These are phyloP conservation scores for Thielaviopsis populi DNA, from an alignment of 2,329 filamentous ascomycete genomes.

Conservation along the genomic window DNA sequence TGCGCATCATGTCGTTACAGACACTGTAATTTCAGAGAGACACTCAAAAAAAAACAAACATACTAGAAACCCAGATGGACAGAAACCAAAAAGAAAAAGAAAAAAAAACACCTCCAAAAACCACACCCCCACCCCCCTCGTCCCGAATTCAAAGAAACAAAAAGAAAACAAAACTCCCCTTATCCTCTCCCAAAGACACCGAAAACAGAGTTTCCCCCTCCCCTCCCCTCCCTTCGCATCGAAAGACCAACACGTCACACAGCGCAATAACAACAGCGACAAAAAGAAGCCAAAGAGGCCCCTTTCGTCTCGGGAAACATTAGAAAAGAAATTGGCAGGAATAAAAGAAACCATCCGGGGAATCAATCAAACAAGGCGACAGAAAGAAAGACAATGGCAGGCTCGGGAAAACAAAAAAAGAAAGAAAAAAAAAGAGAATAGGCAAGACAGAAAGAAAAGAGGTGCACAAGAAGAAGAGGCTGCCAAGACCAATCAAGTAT, in stretches of 20 bases:
- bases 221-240: neutral
- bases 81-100: neutral
- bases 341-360: constrained; percentile 11
- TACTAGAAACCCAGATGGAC: neutral
- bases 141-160: constrained; percentile 6
- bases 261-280: neutral
- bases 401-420: constrained; percentile 18
- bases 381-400: constrained; percentile 1
- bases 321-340: neutral
- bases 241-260: neutral
- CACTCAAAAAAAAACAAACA: neutral
- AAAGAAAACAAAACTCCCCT: constrained; percentile 7
- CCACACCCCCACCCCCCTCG: too few species aligned
- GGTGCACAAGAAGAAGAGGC: constrained; percentile 14
- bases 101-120: neutral
- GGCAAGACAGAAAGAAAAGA: constrained; percentile 4
- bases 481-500: neutral
- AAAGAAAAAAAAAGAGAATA: constrained; percentile 8
- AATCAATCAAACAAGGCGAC: constrained; percentile 5
- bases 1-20: neutral
- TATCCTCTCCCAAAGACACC: constrained; percentile 1
- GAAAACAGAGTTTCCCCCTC: too few species aligned
- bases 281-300: too few species aligned
- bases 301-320: too few species aligned
- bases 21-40: neutral